These are phyloP conservation scores for Persicaria tinctoria DNA, from an alignment of 148 eudicot species.

Conservation along the genomic window DNA sequence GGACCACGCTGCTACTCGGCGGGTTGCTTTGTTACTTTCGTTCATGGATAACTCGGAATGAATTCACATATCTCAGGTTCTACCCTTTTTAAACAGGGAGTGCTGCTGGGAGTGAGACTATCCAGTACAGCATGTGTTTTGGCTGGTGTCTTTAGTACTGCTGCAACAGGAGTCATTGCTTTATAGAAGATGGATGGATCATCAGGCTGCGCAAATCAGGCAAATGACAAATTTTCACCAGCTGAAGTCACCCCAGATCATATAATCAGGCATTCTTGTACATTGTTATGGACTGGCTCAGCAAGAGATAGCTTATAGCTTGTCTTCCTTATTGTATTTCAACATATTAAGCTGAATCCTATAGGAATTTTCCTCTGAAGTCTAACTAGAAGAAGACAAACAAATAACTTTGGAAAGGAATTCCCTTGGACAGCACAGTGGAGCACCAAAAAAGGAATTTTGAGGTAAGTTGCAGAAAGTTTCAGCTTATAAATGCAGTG, in stretches of 20 bases:
- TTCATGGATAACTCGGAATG: neutral
- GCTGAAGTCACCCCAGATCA: neutral
- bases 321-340: neutral
- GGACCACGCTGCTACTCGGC: constrained; percentile 88
- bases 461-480: neutral
- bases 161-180: constrained; percentile 73
- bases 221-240: neutral
- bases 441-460: neutral
- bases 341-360: neutral
- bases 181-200: neutral
- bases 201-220: neutral
- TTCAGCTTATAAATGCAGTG: neutral
- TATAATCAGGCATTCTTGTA: neutral
- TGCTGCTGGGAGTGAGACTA: constrained; percentile 49
- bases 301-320: neutral
- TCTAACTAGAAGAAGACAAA: neutral
- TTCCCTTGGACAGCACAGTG: neutral
- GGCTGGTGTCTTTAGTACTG: constrained; percentile 94
- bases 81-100: constrained; percentile 44
- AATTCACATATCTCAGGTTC: neutral
- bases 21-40: constrained; percentile 24
- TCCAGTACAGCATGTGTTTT: constrained; percentile 95
- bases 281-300: neutral
- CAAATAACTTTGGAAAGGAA: neutral
- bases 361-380: constrained; percentile 4